Evolutionary conservation across 2,329 filamentous ascomycete genomes (phyloP).

Genomic region (Ophiocordyceps camponoti-saundersi): DNA sequence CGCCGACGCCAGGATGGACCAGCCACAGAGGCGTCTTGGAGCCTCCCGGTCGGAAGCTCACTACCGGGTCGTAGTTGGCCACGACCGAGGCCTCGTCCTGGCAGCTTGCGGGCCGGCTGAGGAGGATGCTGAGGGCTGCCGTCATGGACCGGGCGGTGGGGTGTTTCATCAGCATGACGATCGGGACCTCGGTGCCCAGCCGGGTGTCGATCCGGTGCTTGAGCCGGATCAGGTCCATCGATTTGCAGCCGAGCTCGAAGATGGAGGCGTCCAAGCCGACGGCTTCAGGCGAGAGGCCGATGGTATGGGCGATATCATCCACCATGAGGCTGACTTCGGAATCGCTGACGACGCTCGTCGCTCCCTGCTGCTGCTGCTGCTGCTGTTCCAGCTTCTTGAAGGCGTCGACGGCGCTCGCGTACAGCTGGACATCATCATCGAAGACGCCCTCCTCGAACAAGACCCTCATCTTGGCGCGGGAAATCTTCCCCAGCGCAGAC

Average conservation of each 20-base stretch:
- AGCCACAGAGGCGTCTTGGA: constrained; percentile 20
- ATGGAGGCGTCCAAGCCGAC: constrained; percentile 10
- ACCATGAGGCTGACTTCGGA: neutral
- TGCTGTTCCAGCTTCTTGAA: neutral
- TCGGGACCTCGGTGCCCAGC: constrained; percentile 7
- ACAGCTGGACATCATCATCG: neutral
- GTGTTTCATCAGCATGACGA: constrained; percentile 19
- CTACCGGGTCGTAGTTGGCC: neutral
- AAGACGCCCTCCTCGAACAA: constrained; percentile 2
- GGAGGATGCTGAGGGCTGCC: constrained; percentile 15
- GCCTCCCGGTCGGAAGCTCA: constrained; percentile 11
- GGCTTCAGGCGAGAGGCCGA: neutral
- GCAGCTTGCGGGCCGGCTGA: constrained; percentile 5
- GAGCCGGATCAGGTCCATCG: constrained; percentile 23
- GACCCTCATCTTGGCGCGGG: constrained; percentile 15
- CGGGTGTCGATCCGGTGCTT: constrained; percentile 12
- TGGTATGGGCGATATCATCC: neutral
- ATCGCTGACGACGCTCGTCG: neutral
- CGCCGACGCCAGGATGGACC: constrained; percentile 24
- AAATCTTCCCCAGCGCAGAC: constrained; percentile 23
- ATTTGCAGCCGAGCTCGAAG: constrained; percentile 17
- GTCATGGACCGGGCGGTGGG: constrained; percentile 4
- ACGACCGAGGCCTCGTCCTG: neutral
- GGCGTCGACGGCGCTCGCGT: neutral
- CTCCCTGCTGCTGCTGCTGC: neutral